Evolutionary conservation across 2,329 filamentous ascomycete species (phyloP), one percentile per base, ranked within the genome.

Genomic region (Trichophyton benhamiae): DNA sequence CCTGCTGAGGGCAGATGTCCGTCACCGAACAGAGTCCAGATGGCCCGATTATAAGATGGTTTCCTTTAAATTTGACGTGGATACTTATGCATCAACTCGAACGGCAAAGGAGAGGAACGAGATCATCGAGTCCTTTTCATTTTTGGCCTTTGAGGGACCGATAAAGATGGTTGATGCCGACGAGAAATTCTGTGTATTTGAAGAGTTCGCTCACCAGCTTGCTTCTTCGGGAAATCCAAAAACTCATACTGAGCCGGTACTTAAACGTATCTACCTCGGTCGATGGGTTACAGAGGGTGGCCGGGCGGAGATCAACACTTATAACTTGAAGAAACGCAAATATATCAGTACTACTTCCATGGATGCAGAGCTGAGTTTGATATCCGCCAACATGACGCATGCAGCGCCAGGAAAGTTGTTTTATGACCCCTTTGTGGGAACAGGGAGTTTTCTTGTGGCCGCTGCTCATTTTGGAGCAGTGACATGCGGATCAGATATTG

Each of bases 321-420:
- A 91, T 69, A 91, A 96, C 72, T 80, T 99, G 22, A 99, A 99
- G 79, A 96, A 95, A 75, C 80, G 94, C 30, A 82, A 82, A 44
- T 99, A 99, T 71, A 97, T 99, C 68, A 90, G 88, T 67, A 97
- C 92, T 0, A 99, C 94, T 0, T 94, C 89, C 53, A 97, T 99
- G 94, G 94, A 99, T 71, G 88, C 92, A 0, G 94, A 97, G 72
- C 80, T 99, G 49, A 89, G 91, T 11, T 81, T 99, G 0, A 78
- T 99, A 22, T 96, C 91, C 0, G 94, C 92, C 1, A 99, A 97
- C 70, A 85, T 99, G 67, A 89, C 89, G 0, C 83, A 89, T 13
- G 91, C 91, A 0, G 86, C 78, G 0, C 88, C 91, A 0, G 92
- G 90, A 0, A 95, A 89, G 70, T 72, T 97, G 1, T 89, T 95